Evolutionary conservation across 352 stramenopile genomes (phyloP).

Genomic region (Phytopythium cucurbitacearum): DNA sequence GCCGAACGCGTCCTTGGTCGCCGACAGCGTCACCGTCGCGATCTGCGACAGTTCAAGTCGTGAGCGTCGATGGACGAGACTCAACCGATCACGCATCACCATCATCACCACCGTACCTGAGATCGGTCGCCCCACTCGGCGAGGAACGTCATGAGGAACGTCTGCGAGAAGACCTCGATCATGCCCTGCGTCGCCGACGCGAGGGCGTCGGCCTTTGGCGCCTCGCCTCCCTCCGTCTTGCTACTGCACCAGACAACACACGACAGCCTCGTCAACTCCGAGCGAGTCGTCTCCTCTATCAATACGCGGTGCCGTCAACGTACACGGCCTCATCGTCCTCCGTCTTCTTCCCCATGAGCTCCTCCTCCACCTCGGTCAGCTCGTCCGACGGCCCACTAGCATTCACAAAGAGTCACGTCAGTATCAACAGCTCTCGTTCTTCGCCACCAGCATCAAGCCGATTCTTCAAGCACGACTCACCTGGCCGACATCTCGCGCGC

Average conservation of each 20-base stretch:
- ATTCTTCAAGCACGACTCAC: conserved; percentile 22
- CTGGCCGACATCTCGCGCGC: conserved; percentile 75
- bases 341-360: conserved; percentile 81
- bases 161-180: conserved; percentile 90
- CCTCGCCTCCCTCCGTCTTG: conserved; percentile 20
- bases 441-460: not conserved
- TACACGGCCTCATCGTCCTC: conserved; percentile 59
- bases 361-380: conserved; percentile 77
- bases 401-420: not conserved
- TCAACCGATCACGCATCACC: not conserved
- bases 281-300: not conserved
- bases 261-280: not conserved
- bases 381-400: conserved; percentile 73
- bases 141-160: conserved; percentile 98
- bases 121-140: conserved; percentile 99
- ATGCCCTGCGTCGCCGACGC: conserved; percentile 37
- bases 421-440: not conserved
- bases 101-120: conserved; percentile 38
- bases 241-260: not conserved
- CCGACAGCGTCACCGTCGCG: conserved; percentile 97
- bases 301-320: not conserved
- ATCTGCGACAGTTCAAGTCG: conserved; percentile 50
- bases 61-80: not conserved
- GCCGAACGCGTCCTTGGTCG: conserved; percentile 93
- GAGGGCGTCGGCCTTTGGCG: conserved; percentile 15